Evolutionary conservation across 495 filamentous ascomycete species (phyloP).

Genomic region (Daldinia decipiens): DNA sequence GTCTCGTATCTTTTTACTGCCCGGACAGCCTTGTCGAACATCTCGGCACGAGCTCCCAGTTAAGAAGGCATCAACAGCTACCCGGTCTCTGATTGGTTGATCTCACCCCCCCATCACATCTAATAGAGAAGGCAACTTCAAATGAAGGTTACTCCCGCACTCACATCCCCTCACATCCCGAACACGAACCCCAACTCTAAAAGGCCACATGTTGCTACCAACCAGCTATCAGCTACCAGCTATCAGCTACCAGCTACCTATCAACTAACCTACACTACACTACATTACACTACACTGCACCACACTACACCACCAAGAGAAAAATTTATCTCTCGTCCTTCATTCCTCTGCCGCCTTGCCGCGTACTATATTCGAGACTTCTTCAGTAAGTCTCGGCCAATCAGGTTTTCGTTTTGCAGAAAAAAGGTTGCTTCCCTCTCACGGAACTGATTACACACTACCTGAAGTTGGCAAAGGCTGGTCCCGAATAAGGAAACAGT

Average conservation of each 20-base stretch:
- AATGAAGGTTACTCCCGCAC: constrained; percentile 46
- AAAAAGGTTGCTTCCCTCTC: constrained; percentile 2
- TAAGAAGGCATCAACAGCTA: constrained; percentile 45
- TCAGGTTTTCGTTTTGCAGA: background rate
- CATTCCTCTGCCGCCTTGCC: constrained; percentile 36
- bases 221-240: constrained; percentile 9
- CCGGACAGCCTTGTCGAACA: constrained; percentile 39
- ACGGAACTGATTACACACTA: constrained; percentile 29
- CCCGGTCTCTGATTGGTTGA: constrained; percentile 27
- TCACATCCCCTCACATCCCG: constrained; percentile 45
- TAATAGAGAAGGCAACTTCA: constrained; percentile 33
- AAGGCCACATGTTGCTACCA: constrained; percentile 37
- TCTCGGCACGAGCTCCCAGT: constrained; percentile 44
- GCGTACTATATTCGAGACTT: constrained; percentile 46
- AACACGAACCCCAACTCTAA: constrained; percentile 46
- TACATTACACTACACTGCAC: background rate
- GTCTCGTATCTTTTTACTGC: constrained; percentile 33
- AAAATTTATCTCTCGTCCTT: constrained; percentile 15
- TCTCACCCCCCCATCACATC: constrained; percentile 42
- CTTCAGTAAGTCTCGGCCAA: constrained; percentile 27
- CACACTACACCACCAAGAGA: constrained; percentile 30
- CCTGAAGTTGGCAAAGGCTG: constrained; percentile 37
- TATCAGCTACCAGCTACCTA: constrained; percentile 9
- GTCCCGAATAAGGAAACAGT: constrained; percentile 23
- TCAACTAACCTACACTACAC: constrained; percentile 12